Percentiles rank a stretch among this genome's conserved stretches.
Conservation (phyloP, 257 asterid genomes). For the Primulina tabacum region DNA sequence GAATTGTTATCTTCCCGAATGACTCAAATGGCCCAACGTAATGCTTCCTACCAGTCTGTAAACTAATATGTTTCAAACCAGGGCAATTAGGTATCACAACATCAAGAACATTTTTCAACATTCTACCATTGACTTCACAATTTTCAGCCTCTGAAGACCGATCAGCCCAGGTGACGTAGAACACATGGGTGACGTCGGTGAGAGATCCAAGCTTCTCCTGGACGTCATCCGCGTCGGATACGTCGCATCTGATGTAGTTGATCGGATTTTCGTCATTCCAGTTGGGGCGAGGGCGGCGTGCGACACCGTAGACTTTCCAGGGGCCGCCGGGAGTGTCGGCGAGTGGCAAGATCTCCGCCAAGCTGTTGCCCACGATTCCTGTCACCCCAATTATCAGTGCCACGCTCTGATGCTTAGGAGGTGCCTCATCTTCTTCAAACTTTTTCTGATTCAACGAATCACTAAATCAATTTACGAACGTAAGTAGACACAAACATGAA, state of each 20-base stretch:
- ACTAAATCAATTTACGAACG: neutral
- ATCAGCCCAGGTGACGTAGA: constrained; percentile 35
- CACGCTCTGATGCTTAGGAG: constrained; percentile 22
- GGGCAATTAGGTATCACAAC: constrained; percentile 34
- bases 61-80: constrained; percentile 30
- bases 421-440: constrained; percentile 24
- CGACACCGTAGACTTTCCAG: constrained; percentile 44
- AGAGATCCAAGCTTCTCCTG: constrained; percentile 22
- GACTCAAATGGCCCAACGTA: constrained; percentile 29
- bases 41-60: constrained; percentile 34
- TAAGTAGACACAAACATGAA: neutral
- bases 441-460: constrained; percentile 22
- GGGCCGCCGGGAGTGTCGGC: constrained; percentile 43
- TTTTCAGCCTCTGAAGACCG: constrained; percentile 23
- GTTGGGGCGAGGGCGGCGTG: constrained; percentile 32
- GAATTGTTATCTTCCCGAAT: constrained; percentile 16
- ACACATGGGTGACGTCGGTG: constrained; percentile 35
- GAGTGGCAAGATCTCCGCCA: constrained; percentile 40
- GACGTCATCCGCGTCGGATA: constrained; percentile 23
- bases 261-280: constrained; percentile 28
- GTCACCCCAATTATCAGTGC: constrained; percentile 34
- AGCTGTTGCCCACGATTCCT: constrained; percentile 38
- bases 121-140: constrained; percentile 27
- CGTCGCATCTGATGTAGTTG: constrained; percentile 32
- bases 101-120: constrained; percentile 35